Base-by-base conservation (phyloP, 148 eudicot genomes). In the Tetragonia tetragonoides region DNA sequence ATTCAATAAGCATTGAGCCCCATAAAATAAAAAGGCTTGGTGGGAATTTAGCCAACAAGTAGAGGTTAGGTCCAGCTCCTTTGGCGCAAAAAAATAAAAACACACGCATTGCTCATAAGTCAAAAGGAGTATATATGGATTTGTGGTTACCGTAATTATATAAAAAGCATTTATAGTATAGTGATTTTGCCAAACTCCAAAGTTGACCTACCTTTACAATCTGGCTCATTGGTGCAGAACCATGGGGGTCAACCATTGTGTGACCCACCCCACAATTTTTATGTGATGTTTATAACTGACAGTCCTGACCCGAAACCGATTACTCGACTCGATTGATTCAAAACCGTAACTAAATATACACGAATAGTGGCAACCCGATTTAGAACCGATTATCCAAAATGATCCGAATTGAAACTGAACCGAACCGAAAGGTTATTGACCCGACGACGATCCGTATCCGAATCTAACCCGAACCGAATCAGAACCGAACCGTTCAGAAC, bases 141-240 rank as follows among this genome's bases (percentile, higher is more conserved):
- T 49, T 49, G 12, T 8, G 10, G 53, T n/a, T n/a, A n/a, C n/a
- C n/a, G n/a, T n/a, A n/a, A n/a, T n/a, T n/a, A n/a, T n/a, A n/a
- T n/a, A n/a, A n/a, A n/a, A n/a, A n/a, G 17, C 39, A 39, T 7
- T 65, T 65, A 7, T 37, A 42, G 46, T 42, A 44, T 44, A 44
- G 53, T 10, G 12, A 6, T 49, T 10, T 34, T 38, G 51, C 34
- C 34, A 21, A 14, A 53, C 63, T 61, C 72, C 40, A 81, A 54
- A 70, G 83, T 81, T 76, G 83, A 81, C 83, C 53, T 73, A 15
- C 15, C 41, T 78, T 28, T 14, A 41, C 11, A 39, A 74, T 74
- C 60, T 57, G 10, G 54, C 44, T 71, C 51, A 77, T 71, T 72
- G 80, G 68, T 53, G 14, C 37, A 71, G 42, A 71, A 70, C 54